Evolutionary conservation across 108 stramenopile species (phyloP).

Genomic region (Aurantiochytrium sp.): DNA sequence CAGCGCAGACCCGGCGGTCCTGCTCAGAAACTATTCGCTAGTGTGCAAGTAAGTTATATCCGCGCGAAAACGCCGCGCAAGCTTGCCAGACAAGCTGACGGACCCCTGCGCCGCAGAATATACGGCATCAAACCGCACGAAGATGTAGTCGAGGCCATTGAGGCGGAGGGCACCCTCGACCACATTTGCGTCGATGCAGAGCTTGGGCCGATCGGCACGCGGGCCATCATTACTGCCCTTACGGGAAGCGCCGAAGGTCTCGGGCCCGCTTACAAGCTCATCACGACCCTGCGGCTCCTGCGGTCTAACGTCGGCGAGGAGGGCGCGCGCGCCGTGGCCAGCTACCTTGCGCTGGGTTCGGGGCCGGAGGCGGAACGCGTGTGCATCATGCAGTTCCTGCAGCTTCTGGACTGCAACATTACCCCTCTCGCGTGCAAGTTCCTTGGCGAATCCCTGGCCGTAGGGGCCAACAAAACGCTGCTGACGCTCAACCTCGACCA

Average conservation of each 20-base stretch:
- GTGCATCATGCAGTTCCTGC: not conserved
- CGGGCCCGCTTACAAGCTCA: not conserved
- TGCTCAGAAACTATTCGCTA: not conserved
- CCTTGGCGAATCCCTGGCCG: not conserved
- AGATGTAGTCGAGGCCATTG: not conserved
- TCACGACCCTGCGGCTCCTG: not conserved
- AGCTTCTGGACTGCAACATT: constrained; percentile 23
- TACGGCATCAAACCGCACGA: constrained; percentile 16
- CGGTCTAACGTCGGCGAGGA: not conserved
- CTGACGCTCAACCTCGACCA: constrained; percentile 18
- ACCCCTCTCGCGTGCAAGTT: not conserved
- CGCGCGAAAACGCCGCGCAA: not conserved
- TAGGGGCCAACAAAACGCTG: not conserved
- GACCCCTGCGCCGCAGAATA: not conserved
- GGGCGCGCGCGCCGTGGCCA: not conserved
- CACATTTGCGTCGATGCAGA: not conserved
- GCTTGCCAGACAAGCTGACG: no score
- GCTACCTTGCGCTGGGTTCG: not conserved
- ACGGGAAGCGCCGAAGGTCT: not conserved
- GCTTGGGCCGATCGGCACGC: not conserved
- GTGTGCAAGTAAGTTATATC: not conserved
- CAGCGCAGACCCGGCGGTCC: not conserved
- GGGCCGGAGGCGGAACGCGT: not conserved
- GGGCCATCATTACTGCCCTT: not conserved
- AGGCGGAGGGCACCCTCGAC: not conserved